phyloP scores from a whole-genome alignment of 2,329 filamentous ascomycete species.

The Ilyonectria destructans region DNA sequence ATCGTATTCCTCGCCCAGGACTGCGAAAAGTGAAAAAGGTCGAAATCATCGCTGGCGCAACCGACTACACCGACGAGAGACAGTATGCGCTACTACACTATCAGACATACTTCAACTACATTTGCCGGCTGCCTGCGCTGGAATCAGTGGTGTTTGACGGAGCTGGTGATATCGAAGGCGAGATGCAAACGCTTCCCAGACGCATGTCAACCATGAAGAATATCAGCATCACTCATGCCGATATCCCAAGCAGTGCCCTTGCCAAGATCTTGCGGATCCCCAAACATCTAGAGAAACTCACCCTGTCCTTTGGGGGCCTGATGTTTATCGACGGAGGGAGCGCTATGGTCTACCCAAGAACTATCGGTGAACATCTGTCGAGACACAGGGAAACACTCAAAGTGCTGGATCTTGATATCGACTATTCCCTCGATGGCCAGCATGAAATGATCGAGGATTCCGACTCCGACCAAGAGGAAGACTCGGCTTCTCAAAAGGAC shows the following conservation, averaged over 20 bases:
- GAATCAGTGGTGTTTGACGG: slow-evolving; percentile 15
- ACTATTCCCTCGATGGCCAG: background rate
- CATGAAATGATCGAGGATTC: background rate
- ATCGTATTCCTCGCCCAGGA: slow-evolving; percentile 12
- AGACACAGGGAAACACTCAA: slow-evolving; percentile 11
- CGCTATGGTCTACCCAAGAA: background rate
- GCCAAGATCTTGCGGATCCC: background rate
- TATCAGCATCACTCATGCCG: slow-evolving; percentile 6
- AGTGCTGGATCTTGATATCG: slow-evolving; percentile 10
- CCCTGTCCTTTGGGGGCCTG: slow-evolving; percentile 8
- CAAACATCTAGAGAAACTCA: slow-evolving; percentile 1
- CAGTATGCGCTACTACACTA: background rate
- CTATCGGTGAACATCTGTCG: slow-evolving; percentile 4
- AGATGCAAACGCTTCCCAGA: background rate
- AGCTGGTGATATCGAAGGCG: background rate
- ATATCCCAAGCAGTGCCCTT: background rate
- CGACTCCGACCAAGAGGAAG: background rate
- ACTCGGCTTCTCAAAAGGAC: background rate
- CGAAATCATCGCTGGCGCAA: slow-evolving; percentile 3
- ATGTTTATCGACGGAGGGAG: background rate
- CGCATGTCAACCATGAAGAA: background rate
- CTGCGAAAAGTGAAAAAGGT: slow-evolving; percentile 15
- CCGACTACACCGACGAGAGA: background rate
- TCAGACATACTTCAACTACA: slow-evolving; percentile 6
- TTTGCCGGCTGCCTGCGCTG: slow-evolving; percentile 17